Evolutionary conservation across 2,329 filamentous ascomycete genomes (phyloP).

Genomic region (Alternaria gansuensis): DNA sequence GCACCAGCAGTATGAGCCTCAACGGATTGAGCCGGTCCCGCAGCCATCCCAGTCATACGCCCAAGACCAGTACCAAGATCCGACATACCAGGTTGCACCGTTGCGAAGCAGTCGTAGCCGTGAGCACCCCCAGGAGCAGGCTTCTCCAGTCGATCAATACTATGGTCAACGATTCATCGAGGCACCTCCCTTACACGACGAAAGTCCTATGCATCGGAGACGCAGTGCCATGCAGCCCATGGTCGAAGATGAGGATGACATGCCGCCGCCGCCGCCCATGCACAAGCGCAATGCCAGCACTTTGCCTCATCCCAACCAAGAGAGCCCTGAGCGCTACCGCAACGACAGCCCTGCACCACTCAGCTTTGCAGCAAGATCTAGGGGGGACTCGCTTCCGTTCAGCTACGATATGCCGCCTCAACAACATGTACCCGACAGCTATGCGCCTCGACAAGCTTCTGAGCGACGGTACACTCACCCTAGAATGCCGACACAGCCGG

Average conservation of each 20-base stretch:
- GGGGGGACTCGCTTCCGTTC: slow-evolving; percentile 36
- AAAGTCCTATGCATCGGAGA: slow-evolving; percentile 59
- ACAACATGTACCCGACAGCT: slow-evolving; percentile 36
- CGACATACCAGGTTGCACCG: slow-evolving; percentile 48
- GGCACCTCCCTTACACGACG: slow-evolving; percentile 43
- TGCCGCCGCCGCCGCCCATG: slow-evolving; percentile 53
- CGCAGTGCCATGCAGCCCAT: slow-evolving; percentile 66
- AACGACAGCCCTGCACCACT: slow-evolving; percentile 47
- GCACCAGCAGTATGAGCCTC: slow-evolving; percentile 32
- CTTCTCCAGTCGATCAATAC: slow-evolving; percentile 45
- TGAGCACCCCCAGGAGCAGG: slow-evolving; percentile 36
- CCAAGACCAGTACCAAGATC: slow-evolving; percentile 41
- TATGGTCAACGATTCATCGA: slow-evolving; percentile 46
- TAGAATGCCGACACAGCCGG: slow-evolving; percentile 29
- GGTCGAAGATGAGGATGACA: slow-evolving; percentile 69
- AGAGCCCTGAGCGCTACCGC: slow-evolving; percentile 34
- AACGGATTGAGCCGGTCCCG: slow-evolving; percentile 21
- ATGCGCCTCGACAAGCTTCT: slow-evolving; percentile 32
- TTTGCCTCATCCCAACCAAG: slow-evolving; percentile 38
- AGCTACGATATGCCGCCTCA: slow-evolving; percentile 41
- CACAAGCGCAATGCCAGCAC: slow-evolving; percentile 50
- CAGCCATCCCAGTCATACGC: slow-evolving; percentile 26
- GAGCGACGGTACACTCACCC: slow-evolving; percentile 50
- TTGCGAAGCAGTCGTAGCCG: slow-evolving; percentile 43
- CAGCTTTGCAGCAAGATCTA: slow-evolving; percentile 40